Evolutionary conservation across 305 asterid species (phyloP).

Genomic region (Fraxinus albicans): DNA sequence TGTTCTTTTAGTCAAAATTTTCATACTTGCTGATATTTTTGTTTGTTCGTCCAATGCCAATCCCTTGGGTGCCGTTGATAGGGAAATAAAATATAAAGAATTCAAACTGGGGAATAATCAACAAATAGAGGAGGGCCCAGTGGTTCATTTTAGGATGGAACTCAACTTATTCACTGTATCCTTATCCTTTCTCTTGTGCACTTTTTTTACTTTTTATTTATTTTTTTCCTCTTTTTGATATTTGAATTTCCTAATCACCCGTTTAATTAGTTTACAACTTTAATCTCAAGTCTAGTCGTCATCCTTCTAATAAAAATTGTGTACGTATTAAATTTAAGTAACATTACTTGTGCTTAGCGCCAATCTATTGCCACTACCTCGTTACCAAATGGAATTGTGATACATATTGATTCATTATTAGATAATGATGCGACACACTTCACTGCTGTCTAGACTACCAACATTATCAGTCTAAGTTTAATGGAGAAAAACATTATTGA

Average conservation of each 20-base stretch:
- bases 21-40: slow-evolving; percentile 13
- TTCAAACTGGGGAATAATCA: slow-evolving; percentile 19
- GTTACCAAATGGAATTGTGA: no score
- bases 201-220: neutral
- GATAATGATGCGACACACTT: no score
- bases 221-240: neutral
- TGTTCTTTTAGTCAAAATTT: slow-evolving; percentile 36
- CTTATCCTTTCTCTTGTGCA: slow-evolving; percentile 16
- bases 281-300: neutral
- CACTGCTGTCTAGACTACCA: neutral
- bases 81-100: slow-evolving; percentile 30
- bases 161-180: slow-evolving; percentile 5
- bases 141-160: slow-evolving; percentile 27
- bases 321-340: neutral
- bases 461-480: no score
- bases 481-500: neutral
- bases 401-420: neutral
- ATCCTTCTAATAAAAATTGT: neutral
- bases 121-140: slow-evolving; percentile 47
- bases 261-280: neutral
- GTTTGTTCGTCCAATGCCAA: slow-evolving; percentile 36
- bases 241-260: neutral
- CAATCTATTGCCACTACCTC: neutral
- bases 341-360: neutral
- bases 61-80: slow-evolving; percentile 33